Base-by-base conservation (phyloP, 2,329 filamentous ascomycete genomes). In the Aurifilum marmelostoma region DNA sequence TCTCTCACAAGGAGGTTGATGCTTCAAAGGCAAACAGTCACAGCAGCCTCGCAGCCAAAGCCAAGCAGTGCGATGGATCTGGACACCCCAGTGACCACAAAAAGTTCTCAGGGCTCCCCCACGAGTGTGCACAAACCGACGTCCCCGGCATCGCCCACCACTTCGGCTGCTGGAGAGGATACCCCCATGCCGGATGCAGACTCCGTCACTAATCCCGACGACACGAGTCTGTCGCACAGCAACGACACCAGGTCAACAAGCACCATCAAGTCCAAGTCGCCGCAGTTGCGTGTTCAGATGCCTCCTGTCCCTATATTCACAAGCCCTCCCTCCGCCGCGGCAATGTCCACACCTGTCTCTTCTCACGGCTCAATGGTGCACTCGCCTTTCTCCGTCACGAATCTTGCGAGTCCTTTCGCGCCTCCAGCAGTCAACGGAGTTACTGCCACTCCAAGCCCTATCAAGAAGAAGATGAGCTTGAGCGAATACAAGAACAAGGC, bases 381-480 rank as follows among this genome's bases (percentile, higher is more conserved):
- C 66, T 88, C 88, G 0, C 86, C 88, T 0, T 83, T 86, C 66
- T 80, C 82, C 1, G 73, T 79, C 3, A 74, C 74, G 34, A 80
- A 76, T 66, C 74, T 82, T 41, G 72, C 82, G 0, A 83, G 78
- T 61, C 80, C 84, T 0, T 85, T 88, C 65, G 74, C 79, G 4
- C 75, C 80, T 8, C 71, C 81, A 0, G 73, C 79, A 0, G 74
- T 81, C 43, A 87, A 85, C 67, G 82, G 84, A 18, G 73, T 80
- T 11, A 76, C 76, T 7, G 81, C 81, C 12, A 82, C 83, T 29
- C 86, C 87, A 2, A 90, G 87, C 71, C 88, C 89, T 2, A 80
- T 88, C 41, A 90, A 89, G 78, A 91, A 91, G 82, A 91, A 90
- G 77, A 79, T 91, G 50, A 90, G 87, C 71, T 77, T 91, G 1